These are phyloP conservation scores for Coleophoma cylindrospora DNA, from an alignment of 2,329 filamentous ascomycete genomes.

Conservation along the genomic window DNA sequence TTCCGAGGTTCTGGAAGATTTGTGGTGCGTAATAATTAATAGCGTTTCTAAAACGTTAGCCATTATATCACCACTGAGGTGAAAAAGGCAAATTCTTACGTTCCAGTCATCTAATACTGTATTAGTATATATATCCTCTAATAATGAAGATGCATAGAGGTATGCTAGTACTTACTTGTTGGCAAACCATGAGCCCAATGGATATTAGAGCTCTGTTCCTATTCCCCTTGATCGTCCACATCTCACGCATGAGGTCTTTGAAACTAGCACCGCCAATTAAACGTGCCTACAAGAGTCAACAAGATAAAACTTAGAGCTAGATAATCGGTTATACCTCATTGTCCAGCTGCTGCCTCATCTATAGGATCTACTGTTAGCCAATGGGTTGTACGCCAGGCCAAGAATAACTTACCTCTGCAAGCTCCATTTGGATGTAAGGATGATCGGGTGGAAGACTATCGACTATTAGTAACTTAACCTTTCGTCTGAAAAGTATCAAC, in stretches of 20 bases:
- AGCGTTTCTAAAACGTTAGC: conserved; percentile 37
- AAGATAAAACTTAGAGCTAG: too few relatives aligned
- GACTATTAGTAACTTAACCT: conserved; percentile 32
- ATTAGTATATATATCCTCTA: too few relatives aligned
- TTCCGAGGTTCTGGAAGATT: conserved; percentile 63
- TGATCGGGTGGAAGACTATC: conserved; percentile 44
- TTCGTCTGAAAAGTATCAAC: conserved; percentile 12
- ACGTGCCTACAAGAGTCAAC: conserved; percentile 22
- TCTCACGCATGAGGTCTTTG: conserved; percentile 53
- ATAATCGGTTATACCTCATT: conserved; percentile 30
- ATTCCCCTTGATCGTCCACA: conserved; percentile 53
- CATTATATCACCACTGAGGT: not conserved
- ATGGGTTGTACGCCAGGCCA: too few relatives aligned
- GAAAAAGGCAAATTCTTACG: conserved; percentile 8
- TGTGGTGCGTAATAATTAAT: conserved; percentile 53
- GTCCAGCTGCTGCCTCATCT: conserved; percentile 38
- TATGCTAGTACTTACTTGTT: conserved; percentile 32
- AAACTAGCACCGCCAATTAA: conserved; percentile 42
- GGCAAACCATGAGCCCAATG: conserved; percentile 60
- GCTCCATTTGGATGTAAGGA: conserved; percentile 45
- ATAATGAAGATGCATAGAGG: too few relatives aligned
- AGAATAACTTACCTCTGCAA: conserved; percentile 29
- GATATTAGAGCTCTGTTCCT: conserved; percentile 60
- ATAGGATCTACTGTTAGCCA: too few relatives aligned
- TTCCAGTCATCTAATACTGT: conserved; percentile 50